A percentile compares a stretch with the other conserved stretches of the same genome.
Evolutionary conservation across 176 grass and related monocot genomes (phyloP).

Genomic region (Panicum miliaceum): DNA sequence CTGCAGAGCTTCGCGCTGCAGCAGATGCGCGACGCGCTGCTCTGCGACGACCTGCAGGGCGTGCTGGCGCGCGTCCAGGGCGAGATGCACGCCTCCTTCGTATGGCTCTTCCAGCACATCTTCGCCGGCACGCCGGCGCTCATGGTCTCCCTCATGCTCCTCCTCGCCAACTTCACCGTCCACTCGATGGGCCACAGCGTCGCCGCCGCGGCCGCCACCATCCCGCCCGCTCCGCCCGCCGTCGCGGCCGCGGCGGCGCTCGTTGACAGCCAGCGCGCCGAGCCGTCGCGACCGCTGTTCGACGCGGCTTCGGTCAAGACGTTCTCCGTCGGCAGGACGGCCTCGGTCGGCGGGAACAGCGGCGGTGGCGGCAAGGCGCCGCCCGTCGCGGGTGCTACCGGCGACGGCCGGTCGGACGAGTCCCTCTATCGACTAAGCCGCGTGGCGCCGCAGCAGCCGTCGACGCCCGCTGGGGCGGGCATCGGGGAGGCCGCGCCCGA

Average conservation of each 20-base stretch:
- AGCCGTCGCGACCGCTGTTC: slow-evolving; percentile 33
- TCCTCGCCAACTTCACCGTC: slow-evolving; percentile 96
- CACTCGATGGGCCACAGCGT: slow-evolving; percentile 71
- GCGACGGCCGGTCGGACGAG: slow-evolving; percentile 61
- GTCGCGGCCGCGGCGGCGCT: neutral
- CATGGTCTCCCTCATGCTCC: slow-evolving; percentile 96
- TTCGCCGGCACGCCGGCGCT: slow-evolving; percentile 86
- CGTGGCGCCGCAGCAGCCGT: slow-evolving; percentile 24
- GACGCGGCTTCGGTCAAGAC: slow-evolving; percentile 49
- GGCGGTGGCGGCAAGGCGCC: slow-evolving; percentile 59
- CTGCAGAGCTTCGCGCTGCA: slow-evolving; percentile 83
- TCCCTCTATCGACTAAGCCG: slow-evolving; percentile 23
- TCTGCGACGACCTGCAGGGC: slow-evolving; percentile 67
- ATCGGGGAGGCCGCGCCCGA: neutral
- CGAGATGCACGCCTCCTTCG: slow-evolving; percentile 92
- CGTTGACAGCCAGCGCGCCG: slow-evolving; percentile 30
- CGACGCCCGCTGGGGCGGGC: slow-evolving; percentile 1
- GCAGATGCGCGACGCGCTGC: slow-evolving; percentile 62
- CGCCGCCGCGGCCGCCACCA: slow-evolving; percentile 44
- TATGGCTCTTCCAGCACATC: slow-evolving; percentile 98
- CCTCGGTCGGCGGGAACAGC: slow-evolving; percentile 65
- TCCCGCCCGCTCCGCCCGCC: slow-evolving; percentile 7
- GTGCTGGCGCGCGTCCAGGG: slow-evolving; percentile 64
- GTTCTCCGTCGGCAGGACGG: slow-evolving; percentile 57
- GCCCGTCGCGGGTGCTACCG: slow-evolving; percentile 60